These are phyloP conservation scores for Chalciporus sphaerocephalus DNA, from an alignment of 768 basidiomycete genomes.

Conservation along the genomic window DNA sequence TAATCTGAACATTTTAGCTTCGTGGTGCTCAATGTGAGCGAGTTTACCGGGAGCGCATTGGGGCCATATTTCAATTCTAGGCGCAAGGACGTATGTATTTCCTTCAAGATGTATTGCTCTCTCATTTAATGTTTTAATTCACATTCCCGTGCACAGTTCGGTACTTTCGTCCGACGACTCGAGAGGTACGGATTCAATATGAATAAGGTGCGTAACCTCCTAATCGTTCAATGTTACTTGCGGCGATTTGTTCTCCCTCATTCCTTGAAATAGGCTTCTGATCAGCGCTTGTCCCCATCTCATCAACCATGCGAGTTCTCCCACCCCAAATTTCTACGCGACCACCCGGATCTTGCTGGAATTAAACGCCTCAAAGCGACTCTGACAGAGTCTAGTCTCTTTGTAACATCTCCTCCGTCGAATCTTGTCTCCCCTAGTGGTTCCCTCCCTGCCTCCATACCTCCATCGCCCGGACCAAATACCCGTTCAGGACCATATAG, in stretches of 20 bases:
- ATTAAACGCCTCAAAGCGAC: slow-evolving; percentile 83
- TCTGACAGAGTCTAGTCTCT: slow-evolving; percentile 48
- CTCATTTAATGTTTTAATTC: slow-evolving; percentile 9
- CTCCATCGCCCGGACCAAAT: slow-evolving; percentile 14
- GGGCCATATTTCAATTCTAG: slow-evolving; percentile 71
- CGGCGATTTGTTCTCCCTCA: slow-evolving; percentile 6
- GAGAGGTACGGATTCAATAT: slow-evolving; percentile 98
- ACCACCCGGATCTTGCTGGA: slow-evolving; percentile 74
- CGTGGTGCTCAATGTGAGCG: slow-evolving; percentile 80
- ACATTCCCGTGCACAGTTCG: slow-evolving; percentile 54
- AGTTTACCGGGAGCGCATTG: slow-evolving; percentile 80
- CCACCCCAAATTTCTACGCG: slow-evolving; percentile 83
- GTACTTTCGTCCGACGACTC: slow-evolving; percentile 89
- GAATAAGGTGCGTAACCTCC: slow-evolving; percentile 57
- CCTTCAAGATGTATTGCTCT: slow-evolving; percentile 1
- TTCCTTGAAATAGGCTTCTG: slow-evolving; percentile 54
- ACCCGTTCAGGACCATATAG: slow-evolving; percentile 4
- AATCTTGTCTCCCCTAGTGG: slow-evolving; percentile 25
- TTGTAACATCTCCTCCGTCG: slow-evolving; percentile 60
- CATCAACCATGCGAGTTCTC: slow-evolving; percentile 88
- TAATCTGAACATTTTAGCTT: slow-evolving; percentile 40
- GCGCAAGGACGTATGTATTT: slow-evolving; percentile 71
- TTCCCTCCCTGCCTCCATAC: slow-evolving; percentile 16
- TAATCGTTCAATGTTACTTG: not conserved
- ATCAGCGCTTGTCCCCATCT: slow-evolving; percentile 74